Conservation (phyloP, 148 eudicot genomes). For the Gaultheria prostrata region DNA sequence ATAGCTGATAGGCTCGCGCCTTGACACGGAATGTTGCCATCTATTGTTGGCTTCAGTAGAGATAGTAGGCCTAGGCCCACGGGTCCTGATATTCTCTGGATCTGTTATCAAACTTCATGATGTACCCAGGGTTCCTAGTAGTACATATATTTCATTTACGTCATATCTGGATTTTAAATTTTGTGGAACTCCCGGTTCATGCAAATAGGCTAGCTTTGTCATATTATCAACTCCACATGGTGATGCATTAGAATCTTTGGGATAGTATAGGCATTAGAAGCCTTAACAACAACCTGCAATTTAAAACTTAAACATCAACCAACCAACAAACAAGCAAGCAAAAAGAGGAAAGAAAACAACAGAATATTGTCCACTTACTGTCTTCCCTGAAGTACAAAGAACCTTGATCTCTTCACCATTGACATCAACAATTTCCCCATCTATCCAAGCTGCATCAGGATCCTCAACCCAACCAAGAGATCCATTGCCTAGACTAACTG, state of each 20-base stretch:
- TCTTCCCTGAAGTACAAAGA: slow-evolving; percentile 83
- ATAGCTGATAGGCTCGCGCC: slow-evolving; percentile 32
- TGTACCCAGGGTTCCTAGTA: no score
- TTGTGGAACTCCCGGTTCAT: slow-evolving; percentile 91
- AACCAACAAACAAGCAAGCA: background rate
- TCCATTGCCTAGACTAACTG: slow-evolving; percentile 64
- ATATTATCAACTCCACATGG: slow-evolving; percentile 99
- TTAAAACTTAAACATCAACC: slow-evolving; percentile 18
- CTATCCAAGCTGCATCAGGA: slow-evolving; percentile 90
- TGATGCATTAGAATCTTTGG: slow-evolving; percentile 95
- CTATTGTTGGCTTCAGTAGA: slow-evolving; percentile 18
- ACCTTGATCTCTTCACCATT: slow-evolving; percentile 71
- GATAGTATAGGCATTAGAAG: slow-evolving; percentile 68
- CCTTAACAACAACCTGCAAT: slow-evolving; percentile 66
- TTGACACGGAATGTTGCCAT: slow-evolving; percentile 16
- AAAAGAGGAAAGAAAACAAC: background rate
- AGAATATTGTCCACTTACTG: slow-evolving; percentile 43
- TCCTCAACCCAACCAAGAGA: slow-evolving; percentile 98
- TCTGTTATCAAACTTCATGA: no score
- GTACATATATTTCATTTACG: no score
- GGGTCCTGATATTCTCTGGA: no score
- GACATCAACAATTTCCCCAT: slow-evolving; percentile 84
- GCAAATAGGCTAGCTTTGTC: slow-evolving; percentile 98
- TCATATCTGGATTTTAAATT: slow-evolving; percentile 88
- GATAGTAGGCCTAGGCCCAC: slow-evolving; percentile 33